These are phyloP conservation scores for Calycina herbarum DNA, from an alignment of 2,329 filamentous ascomycete species.

Conservation along the genomic window DNA sequence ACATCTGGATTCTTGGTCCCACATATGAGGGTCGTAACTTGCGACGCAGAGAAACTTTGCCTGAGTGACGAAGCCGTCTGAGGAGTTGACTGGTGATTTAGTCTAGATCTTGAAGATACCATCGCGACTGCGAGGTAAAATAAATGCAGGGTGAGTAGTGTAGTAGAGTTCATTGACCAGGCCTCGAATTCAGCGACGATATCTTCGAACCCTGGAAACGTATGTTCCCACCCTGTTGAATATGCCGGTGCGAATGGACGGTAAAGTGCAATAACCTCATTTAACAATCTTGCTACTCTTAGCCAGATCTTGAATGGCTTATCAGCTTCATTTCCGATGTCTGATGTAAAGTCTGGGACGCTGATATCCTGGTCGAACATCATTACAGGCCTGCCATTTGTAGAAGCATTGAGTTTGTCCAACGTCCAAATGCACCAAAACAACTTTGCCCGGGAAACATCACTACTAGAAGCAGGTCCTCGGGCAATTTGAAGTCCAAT, in stretches of 20 bases:
- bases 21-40: constrained; percentile 9
- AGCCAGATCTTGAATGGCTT: constrained; percentile 10
- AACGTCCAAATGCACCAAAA: constrained; percentile 14
- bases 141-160: constrained; percentile 8
- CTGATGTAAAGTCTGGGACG: constrained; percentile 3
- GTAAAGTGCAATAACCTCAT: constrained; percentile 10
- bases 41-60: constrained; percentile 6
- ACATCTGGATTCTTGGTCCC: constrained; percentile 5
- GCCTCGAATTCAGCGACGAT: constrained; percentile 8
- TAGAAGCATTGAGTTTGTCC: constrained; percentile 13
- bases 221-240: constrained; percentile 13
- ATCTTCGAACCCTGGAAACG: constrained; percentile 10
- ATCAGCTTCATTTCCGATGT: background rate
- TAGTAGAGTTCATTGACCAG: constrained; percentile 3
- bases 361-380: constrained; percentile 11
- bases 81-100: background rate
- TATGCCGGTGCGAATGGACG: background rate
- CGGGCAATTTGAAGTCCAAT: constrained; percentile 10
- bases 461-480: background rate
- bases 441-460: background rate
- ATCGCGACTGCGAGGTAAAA: constrained; percentile 12
- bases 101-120: constrained; percentile 6
- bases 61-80: constrained; percentile 4
- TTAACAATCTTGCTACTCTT: constrained; percentile 6
- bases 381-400: constrained; percentile 11